Conservation (phyloP, 192 early-diverging fungal species). For the Backusella macrospora region DNA sequence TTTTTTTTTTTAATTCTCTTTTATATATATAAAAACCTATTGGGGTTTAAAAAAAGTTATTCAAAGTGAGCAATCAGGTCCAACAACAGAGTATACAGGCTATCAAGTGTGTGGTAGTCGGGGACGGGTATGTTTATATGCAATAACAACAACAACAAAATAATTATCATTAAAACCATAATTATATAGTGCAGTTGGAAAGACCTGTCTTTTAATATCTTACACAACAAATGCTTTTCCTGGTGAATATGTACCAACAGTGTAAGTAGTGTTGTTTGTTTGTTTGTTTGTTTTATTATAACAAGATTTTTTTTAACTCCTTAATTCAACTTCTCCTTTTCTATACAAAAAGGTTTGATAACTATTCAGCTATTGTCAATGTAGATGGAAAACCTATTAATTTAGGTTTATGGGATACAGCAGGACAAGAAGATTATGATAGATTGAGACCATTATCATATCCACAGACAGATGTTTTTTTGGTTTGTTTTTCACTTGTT, state of each 20-base stretch:
- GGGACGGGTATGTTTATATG: conserved; percentile 30
- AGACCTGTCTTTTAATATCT: conserved; percentile 96
- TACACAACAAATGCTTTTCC: conserved; percentile 99
- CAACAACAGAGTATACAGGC: conserved; percentile 34
- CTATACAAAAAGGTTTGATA: conserved; percentile 65
- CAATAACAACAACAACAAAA: background rate
- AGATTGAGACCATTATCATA: conserved; percentile 90
- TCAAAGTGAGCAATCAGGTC: conserved; percentile 1
- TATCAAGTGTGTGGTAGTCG: conserved; percentile 41
- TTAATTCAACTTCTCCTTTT: background rate
- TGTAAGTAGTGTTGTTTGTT: conserved; percentile 60
- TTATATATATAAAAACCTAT: too few relatives aligned
- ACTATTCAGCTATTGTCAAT: conserved; percentile 95
- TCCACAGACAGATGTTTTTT: conserved; percentile 70
- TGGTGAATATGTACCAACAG: conserved; percentile 99
- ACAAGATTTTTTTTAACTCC: too few relatives aligned
- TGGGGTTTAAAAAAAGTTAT: background rate
- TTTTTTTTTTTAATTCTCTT: too few relatives aligned
- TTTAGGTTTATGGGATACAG: conserved; percentile 92
- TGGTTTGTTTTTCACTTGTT: conserved; percentile 30
- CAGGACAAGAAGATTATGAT: conserved; percentile 94
- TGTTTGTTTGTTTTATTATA: too few relatives aligned
- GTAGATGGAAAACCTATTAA: conserved; percentile 94
- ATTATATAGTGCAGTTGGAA: conserved; percentile 78
- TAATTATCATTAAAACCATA: background rate